These are phyloP conservation scores for Lachancea mirantina DNA, from an alignment of 805 yeast species.

Conservation along the genomic window DNA sequence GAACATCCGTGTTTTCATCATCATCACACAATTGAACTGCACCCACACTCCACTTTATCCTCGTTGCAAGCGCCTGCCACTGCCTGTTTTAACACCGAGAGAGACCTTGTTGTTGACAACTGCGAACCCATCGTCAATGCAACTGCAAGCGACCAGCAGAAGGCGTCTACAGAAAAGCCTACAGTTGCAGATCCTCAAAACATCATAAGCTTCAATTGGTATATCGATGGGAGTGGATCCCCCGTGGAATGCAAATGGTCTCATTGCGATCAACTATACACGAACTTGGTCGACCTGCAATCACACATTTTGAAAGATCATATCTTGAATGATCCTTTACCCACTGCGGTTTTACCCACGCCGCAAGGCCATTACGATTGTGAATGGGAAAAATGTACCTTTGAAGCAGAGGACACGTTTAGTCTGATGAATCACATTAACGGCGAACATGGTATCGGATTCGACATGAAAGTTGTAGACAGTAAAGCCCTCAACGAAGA, in stretches of 20 bases:
- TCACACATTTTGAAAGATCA: conserved; percentile 49
- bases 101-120: conserved; percentile 1
- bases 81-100: conserved; percentile 2
- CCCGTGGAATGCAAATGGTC: conserved; percentile 60
- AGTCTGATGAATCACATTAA: conserved; percentile 55
- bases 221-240: conserved; percentile 22
- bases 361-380: conserved; percentile 33
- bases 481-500: conserved; percentile 14
- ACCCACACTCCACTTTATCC: conserved; percentile 8
- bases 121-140: not conserved
- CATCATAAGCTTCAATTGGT: conserved; percentile 40
- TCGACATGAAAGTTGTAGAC: conserved; percentile 24
- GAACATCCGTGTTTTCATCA: conserved; percentile 35
- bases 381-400: conserved; percentile 72
- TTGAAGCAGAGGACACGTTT: conserved; percentile 44
- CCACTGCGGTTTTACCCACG: conserved; percentile 7
- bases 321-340: conserved; percentile 26
- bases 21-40: conserved; percentile 19
- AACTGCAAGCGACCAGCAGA: conserved; percentile 1
- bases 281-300: conserved; percentile 37
- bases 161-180: conserved; percentile 3
- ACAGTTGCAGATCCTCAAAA: conserved; percentile 9
- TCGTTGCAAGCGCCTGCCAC: not conserved
- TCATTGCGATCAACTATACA: conserved; percentile 43
- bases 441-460: conserved; percentile 36